Conservation (phyloP, 2,329 filamentous ascomycete genomes). For the Exserohilum rostratum region DNA sequence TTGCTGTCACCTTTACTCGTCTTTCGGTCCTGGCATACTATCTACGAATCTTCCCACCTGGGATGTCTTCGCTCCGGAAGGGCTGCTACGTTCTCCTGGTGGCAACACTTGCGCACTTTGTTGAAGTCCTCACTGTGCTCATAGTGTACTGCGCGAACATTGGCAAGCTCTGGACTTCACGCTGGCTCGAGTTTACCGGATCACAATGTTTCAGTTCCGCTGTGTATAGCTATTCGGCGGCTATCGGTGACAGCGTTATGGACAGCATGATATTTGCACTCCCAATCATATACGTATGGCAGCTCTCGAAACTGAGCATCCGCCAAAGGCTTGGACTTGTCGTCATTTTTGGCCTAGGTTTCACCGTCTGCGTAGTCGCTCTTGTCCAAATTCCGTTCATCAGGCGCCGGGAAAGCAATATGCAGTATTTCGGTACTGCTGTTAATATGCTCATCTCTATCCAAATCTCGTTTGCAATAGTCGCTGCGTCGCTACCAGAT, state of each 20-base stretch:
- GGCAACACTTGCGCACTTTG: constrained; percentile 25
- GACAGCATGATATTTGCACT: constrained; percentile 37
- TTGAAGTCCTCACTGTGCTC: constrained; percentile 31
- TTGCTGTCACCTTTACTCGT: constrained; percentile 41
- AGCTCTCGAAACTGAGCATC: constrained; percentile 25
- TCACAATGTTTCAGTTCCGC: constrained; percentile 34
- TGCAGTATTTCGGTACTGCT: constrained; percentile 31
- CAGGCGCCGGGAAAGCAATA: constrained; percentile 21
- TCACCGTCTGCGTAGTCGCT: constrained; percentile 35
- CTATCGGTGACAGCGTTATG: constrained; percentile 34
- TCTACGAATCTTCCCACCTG: constrained; percentile 43
- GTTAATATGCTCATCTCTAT: constrained; percentile 38
- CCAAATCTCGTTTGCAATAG: constrained; percentile 33
- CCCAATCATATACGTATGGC: constrained; percentile 34
- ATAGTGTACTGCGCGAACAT: constrained; percentile 32
- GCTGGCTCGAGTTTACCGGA: constrained; percentile 29
- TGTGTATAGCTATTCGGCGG: constrained; percentile 34
- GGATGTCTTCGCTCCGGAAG: constrained; percentile 22
- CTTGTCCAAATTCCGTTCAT: constrained; percentile 39
- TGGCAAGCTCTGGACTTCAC: constrained; percentile 28
- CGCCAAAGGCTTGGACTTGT: constrained; percentile 31
- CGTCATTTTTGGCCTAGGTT: constrained; percentile 32
- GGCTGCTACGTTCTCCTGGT: constrained; percentile 25
- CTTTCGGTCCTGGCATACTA: constrained; percentile 46
- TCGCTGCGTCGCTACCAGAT: constrained; percentile 36